phyloP scores from a whole-genome alignment of 768 basidiomycete species.

The Cystofilobasidium ferigula region DNA sequence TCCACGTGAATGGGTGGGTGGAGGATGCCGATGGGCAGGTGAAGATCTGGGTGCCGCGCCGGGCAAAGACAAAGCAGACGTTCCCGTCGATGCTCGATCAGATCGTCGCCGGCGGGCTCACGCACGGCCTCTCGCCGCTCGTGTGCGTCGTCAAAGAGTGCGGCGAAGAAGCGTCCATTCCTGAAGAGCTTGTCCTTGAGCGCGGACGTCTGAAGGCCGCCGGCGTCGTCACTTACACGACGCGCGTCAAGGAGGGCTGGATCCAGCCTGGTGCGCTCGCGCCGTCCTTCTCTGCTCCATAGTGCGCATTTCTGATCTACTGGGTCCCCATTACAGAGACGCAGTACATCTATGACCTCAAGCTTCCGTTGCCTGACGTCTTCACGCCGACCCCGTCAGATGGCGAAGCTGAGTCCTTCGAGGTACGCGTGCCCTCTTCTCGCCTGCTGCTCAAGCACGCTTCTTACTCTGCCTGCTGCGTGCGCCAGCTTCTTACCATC shows the following conservation, averaged over 20 bases:
- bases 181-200: conserved; percentile 15
- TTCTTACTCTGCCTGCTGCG: not conserved
- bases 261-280: conserved; percentile 20
- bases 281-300: not conserved
- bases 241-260: conserved; percentile 16
- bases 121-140: conserved; percentile 14
- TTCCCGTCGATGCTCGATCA: conserved; percentile 35
- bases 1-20: conserved; percentile 59
- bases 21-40: not conserved
- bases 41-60: conserved; percentile 73
- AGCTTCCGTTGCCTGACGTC: conserved; percentile 48
- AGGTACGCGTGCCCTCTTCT: conserved; percentile 45
- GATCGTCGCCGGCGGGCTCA: conserved; percentile 26
- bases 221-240: conserved; percentile 16
- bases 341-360: conserved; percentile 67
- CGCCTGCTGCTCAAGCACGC: not conserved
- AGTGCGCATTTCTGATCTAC: not conserved
- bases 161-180: conserved; percentile 24
- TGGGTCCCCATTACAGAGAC: conserved; percentile 2
- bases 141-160: conserved; percentile 25
- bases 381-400: conserved; percentile 66
- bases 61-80: conserved; percentile 81
- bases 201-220: conserved; percentile 7
- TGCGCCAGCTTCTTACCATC: conserved; percentile 53
- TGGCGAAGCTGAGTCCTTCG: conserved; percentile 88